phyloP scores from a whole-genome alignment of 345 rosid species.

The Eucalyptus cloeziana region DNA sequence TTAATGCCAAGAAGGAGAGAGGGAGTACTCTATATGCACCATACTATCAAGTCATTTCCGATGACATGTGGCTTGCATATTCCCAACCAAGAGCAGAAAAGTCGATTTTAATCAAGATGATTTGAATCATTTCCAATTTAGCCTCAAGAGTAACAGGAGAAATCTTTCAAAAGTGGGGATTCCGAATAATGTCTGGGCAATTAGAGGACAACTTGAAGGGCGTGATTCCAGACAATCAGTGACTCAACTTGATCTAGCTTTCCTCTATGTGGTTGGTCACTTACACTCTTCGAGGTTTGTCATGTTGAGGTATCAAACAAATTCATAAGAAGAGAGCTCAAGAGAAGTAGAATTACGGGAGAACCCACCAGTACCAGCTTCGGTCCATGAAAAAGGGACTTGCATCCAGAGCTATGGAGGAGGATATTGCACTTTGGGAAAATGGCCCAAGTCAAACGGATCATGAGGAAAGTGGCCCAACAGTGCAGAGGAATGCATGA shows the following conservation, averaged over 20 bases:
- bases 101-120: background rate
- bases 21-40: background rate
- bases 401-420: background rate
- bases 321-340: background rate
- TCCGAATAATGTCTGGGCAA: background rate
- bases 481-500: no score
- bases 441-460: background rate
- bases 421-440: background rate
- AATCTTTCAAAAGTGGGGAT: background rate
- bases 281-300: background rate
- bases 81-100: background rate
- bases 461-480: background rate
- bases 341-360: background rate
- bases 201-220: background rate
- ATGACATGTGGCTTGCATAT: background rate
- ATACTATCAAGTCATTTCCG: background rate
- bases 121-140: background rate
- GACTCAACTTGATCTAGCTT: background rate
- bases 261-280: background rate
- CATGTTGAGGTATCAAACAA: background rate
- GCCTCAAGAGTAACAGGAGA: background rate
- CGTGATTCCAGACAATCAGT: background rate
- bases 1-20: background rate
- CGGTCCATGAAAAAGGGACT: background rate
- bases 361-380: no score